Evolutionary conservation across 2,329 filamentous ascomycete species (phyloP), one percentile per base, ranked within the genome.

Genomic region (Ceratocystis papillata): DNA sequence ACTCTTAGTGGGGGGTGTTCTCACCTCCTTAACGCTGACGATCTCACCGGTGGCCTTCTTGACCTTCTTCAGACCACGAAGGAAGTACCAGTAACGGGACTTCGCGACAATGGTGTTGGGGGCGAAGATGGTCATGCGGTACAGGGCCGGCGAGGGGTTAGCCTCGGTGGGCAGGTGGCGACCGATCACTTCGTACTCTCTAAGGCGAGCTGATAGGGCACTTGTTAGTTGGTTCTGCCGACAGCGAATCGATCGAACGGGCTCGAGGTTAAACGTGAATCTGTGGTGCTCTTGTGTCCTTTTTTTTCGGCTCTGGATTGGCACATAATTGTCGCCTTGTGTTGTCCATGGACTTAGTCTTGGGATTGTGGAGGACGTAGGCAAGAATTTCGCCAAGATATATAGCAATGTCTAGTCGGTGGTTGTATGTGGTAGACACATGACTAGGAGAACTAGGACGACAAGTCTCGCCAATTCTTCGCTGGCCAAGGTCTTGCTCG

Each of bases 11-110:
- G 45, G 45, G 53, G 53, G 33, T 59, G 57, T 46, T 67, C 88
- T 76, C 87, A 96, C 93, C 83, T 87, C 83, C 84, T 97, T 97
- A 82, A 97, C 80, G 80, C 85, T 89, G 79, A 99, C 91, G 77
- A 99, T 96, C 88, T 99, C 94, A 80, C 94, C 94, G 78, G 95
- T 97, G 78, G 93, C 88, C 90, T 99, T 99, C 92, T 99, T 99
- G 84, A 99, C 91, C 88, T 99, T 99, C 79, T 90, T 88, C 77
- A 99, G 86, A 85, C 96, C 95, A 81, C 91, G 90, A 80, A 99
- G 83, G 87, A 99, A 99, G 87, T 99, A 99, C 95, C 95, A 99
- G 89, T 96, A 99, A 77, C 94, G 90, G 78, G 92, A 96, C 88
- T 99, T 99, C 79, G 95, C 94, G 76, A 99, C 92, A 73, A 96